Evolutionary conservation across 2,329 filamentous ascomycete genomes (phyloP).

Genomic region (Colletotrichum salicis): DNA sequence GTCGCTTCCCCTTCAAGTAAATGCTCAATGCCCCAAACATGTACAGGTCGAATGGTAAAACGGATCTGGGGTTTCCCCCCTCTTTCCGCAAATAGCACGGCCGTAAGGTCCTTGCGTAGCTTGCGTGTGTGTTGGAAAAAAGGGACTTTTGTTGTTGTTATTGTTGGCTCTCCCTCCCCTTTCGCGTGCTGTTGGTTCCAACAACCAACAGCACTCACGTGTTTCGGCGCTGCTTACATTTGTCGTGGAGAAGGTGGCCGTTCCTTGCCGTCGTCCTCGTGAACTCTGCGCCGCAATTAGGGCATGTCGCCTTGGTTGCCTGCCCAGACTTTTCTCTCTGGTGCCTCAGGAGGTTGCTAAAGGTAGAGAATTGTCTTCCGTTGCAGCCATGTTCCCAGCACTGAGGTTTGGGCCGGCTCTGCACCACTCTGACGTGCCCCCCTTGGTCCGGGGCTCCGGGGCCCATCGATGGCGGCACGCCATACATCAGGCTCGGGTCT

Average conservation of each 20-base stretch:
- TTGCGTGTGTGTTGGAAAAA: background rate
- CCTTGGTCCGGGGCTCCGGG: conserved; percentile 46
- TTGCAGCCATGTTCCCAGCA: conserved; percentile 99
- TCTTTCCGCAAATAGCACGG: background rate
- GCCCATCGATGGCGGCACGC: conserved; percentile 50
- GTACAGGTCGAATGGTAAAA: conserved; percentile 23
- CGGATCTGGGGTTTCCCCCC: too few species aligned
- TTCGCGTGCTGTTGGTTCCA: conserved; percentile 1
- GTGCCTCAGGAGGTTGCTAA: conserved; percentile 92
- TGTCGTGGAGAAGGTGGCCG: conserved; percentile 86
- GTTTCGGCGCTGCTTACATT: conserved; percentile 81
- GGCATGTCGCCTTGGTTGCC: conserved; percentile 87
- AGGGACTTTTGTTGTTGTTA: conserved; percentile 9
- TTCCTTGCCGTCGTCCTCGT: conserved; percentile 90
- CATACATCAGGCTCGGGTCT: conserved; percentile 57
- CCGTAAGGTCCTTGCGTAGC: background rate
- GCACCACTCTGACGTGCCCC: conserved; percentile 73
- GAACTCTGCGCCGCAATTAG: conserved; percentile 92
- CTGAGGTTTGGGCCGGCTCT: conserved; percentile 88
- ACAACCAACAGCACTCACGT: conserved; percentile 38
- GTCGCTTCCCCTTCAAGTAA: background rate
- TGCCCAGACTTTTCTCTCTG: conserved; percentile 95
- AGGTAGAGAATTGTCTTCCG: conserved; percentile 93
- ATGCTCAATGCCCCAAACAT: conserved; percentile 12
- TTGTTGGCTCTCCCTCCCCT: conserved; percentile 6